These are phyloP conservation scores for Beta macrorhiza DNA, from an alignment of 179 eudicot genomes.

Conservation along the genomic window DNA sequence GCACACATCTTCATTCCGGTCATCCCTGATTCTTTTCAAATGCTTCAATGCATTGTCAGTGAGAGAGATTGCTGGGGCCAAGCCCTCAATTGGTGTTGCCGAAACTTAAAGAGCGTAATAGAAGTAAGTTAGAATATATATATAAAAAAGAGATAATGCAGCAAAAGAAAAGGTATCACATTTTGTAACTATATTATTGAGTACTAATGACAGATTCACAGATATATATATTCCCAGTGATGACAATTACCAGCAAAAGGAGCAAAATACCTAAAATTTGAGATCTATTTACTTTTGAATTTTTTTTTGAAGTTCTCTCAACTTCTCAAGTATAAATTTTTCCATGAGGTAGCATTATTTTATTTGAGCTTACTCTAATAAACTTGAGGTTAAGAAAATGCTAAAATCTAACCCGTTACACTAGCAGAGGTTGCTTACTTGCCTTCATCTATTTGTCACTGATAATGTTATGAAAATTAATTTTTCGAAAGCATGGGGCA, in stretches of 20 bases:
- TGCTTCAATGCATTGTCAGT: constrained; percentile 83
- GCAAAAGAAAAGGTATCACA: neutral
- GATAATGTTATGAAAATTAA: neutral
- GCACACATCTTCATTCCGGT: constrained; percentile 68
- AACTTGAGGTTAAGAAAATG: neutral
- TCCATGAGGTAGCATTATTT: neutral
- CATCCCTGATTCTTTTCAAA: constrained; percentile 79
- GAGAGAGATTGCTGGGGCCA: constrained; percentile 78
- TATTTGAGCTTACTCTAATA: neutral
- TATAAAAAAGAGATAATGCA: neutral
- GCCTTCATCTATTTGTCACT: neutral
- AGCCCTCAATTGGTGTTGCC: constrained; percentile 50
- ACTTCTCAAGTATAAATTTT: neutral
- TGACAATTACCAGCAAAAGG: too few relatives aligned
- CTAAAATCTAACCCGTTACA: neutral
- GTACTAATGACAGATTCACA: neutral
- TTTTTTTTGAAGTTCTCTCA: too few relatives aligned
- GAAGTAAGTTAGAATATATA: neutral
- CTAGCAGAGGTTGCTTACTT: neutral
- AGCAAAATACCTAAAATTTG: neutral
- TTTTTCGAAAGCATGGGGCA: neutral
- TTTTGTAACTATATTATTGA: neutral
- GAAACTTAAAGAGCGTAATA: constrained; percentile 25
- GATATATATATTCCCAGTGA: neutral
- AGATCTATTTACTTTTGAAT: neutral